A percentile compares a stretch with the other conserved stretches of the same genome.
These are phyloP conservation scores for Ocimum tenuiflorum DNA, from an alignment of 257 asterid genomes.

Conservation along the genomic window DNA sequence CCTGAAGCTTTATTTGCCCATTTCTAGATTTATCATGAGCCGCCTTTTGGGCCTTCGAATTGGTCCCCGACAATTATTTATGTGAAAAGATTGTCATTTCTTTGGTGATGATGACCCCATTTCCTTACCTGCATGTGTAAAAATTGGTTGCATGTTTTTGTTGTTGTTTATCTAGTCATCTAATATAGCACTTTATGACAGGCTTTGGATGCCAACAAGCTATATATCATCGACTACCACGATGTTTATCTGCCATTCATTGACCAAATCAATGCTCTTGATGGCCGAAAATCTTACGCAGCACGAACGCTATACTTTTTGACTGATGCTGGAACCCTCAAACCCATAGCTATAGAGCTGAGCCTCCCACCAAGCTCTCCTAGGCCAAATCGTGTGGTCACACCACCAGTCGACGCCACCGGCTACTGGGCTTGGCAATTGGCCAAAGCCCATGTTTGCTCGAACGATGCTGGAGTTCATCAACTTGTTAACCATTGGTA, in stretches of 20 bases:
- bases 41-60: no score
- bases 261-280: conserved; percentile 71
- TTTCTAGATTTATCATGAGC: no score
- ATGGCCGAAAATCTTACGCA: conserved; percentile 84
- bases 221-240: conserved; percentile 74
- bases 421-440: conserved; percentile 79
- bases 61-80: no score
- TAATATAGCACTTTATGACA: conserved; percentile 13
- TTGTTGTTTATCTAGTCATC: neutral
- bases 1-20: no score
- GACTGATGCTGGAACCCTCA: conserved; percentile 66
- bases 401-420: conserved; percentile 73
- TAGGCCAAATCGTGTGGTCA: conserved; percentile 56
- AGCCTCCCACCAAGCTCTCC: conserved; percentile 54
- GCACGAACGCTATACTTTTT: conserved; percentile 75
- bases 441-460: conserved; percentile 88
- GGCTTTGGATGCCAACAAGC: conserved; percentile 72
- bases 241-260: conserved; percentile 80
- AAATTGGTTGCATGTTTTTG: neutral
- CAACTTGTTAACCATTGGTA: conserved; percentile 98
- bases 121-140: neutral
- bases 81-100: neutral
- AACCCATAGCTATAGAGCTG: conserved; percentile 85
- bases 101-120: neutral
- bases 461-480: conserved; percentile 98